phyloP scores from a whole-genome alignment of 768 basidiomycete species.

The Boletus sp. region DNA sequence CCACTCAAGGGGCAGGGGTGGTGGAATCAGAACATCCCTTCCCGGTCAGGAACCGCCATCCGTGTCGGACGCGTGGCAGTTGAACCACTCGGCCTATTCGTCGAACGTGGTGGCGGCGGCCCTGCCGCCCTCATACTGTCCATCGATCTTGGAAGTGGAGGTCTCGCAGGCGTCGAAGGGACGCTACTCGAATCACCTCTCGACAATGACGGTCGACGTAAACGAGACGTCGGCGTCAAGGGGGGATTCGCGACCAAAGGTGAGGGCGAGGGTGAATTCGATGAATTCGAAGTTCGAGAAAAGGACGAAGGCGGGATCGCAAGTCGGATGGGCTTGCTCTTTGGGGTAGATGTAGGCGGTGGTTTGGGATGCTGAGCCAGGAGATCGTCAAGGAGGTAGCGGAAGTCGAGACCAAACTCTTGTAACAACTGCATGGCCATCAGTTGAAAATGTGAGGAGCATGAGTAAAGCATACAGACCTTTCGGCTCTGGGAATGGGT shows the following conservation, averaged over 20 bases:
- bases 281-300: constrained; percentile 15
- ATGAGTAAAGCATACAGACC: constrained; percentile 41
- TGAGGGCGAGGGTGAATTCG: constrained; percentile 15
- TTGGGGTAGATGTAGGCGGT: constrained; percentile 11
- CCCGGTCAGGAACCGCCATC: constrained; percentile 52
- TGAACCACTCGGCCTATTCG: constrained; percentile 59
- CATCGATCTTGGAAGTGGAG: constrained; percentile 31
- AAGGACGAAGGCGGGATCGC: constrained; percentile 15
- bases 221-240: constrained; percentile 29
- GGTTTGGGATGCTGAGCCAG: constrained; percentile 52
- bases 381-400: constrained; percentile 81
- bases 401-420: constrained; percentile 94
- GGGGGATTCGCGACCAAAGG: constrained; percentile 17
- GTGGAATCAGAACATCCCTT: constrained; percentile 56
- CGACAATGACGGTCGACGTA: constrained; percentile 26
- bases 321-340: constrained; percentile 31
- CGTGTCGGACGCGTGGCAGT: constrained; percentile 44
- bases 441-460: not conserved
- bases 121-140: constrained; percentile 39
- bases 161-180: constrained; percentile 11
- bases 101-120: constrained; percentile 65
- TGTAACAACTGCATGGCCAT: constrained; percentile 61
- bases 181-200: constrained; percentile 29
- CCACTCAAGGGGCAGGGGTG: too few species aligned
- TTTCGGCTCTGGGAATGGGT: constrained; percentile 81